Evolutionary conservation across 2,329 filamentous ascomycete species (phyloP).

Genomic region (Cercospora sp.): DNA sequence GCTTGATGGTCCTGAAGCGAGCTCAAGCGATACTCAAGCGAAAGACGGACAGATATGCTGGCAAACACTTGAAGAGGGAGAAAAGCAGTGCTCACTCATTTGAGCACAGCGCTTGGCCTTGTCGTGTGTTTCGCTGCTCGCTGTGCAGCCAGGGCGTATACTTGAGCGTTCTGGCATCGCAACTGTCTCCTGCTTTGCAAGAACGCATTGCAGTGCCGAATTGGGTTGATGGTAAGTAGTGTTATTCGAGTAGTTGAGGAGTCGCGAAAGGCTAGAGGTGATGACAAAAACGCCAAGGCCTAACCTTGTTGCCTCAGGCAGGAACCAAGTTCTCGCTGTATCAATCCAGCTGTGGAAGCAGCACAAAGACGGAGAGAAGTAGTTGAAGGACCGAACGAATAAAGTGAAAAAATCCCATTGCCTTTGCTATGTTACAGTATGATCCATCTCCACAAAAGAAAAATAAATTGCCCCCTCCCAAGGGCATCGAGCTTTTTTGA

Average conservation of each 20-base stretch:
- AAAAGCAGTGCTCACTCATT: background rate
- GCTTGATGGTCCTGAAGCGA: background rate
- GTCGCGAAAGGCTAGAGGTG: background rate
- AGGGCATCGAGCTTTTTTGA: background rate
- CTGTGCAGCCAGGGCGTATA: background rate
- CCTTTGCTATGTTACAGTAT: background rate
- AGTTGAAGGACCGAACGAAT: too few species aligned
- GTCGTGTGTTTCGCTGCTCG: background rate
- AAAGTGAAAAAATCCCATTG: background rate
- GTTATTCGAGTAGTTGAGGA: background rate
- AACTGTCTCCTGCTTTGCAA: background rate
- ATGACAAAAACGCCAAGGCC: background rate
- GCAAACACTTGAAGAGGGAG: background rate
- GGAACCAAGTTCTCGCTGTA: too few species aligned
- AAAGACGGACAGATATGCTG: background rate
- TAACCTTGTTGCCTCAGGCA: too few species aligned
- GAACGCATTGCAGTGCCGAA: background rate
- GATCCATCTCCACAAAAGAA: background rate
- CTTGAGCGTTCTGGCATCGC: background rate
- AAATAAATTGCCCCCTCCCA: background rate
- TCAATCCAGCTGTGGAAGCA: too few species aligned
- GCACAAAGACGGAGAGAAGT: too few species aligned
- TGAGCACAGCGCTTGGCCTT: background rate
- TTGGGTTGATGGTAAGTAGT: background rate
- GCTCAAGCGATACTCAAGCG: background rate